Evolutionary conservation across 768 basidiomycete species (phyloP).

Genomic region (Macrolepiota dolichaula): DNA sequence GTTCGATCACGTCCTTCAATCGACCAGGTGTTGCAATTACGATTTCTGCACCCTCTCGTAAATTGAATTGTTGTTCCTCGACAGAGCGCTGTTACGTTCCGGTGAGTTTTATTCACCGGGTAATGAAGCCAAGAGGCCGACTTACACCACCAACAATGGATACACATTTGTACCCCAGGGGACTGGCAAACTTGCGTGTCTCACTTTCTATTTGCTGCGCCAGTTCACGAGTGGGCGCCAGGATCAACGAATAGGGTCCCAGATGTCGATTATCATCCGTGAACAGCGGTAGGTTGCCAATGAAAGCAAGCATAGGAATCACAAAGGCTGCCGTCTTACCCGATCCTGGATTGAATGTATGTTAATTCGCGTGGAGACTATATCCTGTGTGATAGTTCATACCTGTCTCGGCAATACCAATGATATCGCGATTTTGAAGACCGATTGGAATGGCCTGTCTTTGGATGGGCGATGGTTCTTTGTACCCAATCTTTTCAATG

Average conservation of each 20-base stretch:
- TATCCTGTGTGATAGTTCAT: conserved; percentile 18
- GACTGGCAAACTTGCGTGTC: conserved; percentile 85
- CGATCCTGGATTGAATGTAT: conserved; percentile 58
- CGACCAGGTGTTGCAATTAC: conserved; percentile 99
- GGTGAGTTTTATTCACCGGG: conserved; percentile 3
- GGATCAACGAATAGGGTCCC: conserved; percentile 89
- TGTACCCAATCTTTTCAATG: conserved; percentile 92
- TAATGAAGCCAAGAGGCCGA: conserved; percentile 3
- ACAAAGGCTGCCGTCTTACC: conserved; percentile 99
- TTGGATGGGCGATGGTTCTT: conserved; percentile 95
- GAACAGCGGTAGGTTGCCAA: conserved; percentile 78
- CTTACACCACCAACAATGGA: conserved; percentile 96
- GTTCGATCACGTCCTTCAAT: conserved; percentile 95
- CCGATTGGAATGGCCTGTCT: conserved; percentile 99
- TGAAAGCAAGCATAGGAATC: conserved; percentile 96
- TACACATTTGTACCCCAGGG: conserved; percentile 90
- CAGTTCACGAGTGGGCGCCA: conserved; percentile 97
- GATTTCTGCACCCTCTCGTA: conserved; percentile 98
- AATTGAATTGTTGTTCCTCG: conserved; percentile 96
- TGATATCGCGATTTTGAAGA: conserved; percentile 92
- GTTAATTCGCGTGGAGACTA: conserved; percentile 1
- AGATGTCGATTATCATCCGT: conserved; percentile 91
- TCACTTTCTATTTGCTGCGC: conserved; percentile 97
- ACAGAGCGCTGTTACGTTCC: conserved; percentile 63
- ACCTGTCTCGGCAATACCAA: conserved; percentile 99